Evolutionary conservation across 768 basidiomycete genomes (phyloP), one percentile per base, ranked within the genome.

Genomic region (Amanita rubescens): DNA sequence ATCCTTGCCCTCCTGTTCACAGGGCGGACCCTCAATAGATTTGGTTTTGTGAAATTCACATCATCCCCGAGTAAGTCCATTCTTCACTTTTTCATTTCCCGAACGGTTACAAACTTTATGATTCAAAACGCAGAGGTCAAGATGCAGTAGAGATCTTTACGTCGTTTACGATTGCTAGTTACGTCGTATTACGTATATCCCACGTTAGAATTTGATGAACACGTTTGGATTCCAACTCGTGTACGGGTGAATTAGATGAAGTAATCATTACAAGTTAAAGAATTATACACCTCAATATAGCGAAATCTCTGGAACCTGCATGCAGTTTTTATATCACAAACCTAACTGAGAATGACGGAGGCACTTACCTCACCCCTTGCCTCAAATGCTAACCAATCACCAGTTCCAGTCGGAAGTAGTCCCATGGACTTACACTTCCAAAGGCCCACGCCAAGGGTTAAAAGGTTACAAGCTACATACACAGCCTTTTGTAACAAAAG

Each of bases 361-460:
- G 17, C 37, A 76, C 84, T 60, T 60, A 93, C 89, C 62, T 66
- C 50, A 33, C 82, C 83, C 60, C 94, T 74, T 1, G 82, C 85
- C 72, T 95, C 94, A 59, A 97, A 97, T 12, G 90, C 92, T 49
- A 95, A 71, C 92, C 94, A 97, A 69, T 97, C 94, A 1, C 87
- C 92, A 0, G 92, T 90, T 1, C 94, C 92, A 1, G 83, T 87
- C 0, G 94, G 94, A 15, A 97, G 69, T 49, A 97, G 73, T 0
- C 94, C 94, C 92, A 97, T 94, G 0, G 85, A 80, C 30, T 83
- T 82, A 69, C 93, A 95, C 68, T 97, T 97, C 86, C 89, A 97
- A 24, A 96, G 67, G 0, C 94, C 94, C 25, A 96, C 82, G 5
- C 73, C 81, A 15, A 96, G 76, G 0, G 92, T 94, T 51, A 87